Percentiles rank a stretch among this genome's conserved stretches.
Evolutionary conservation across 2,329 filamentous ascomycete species (phyloP).

Genomic region (Trichoderma brevicompactum): DNA sequence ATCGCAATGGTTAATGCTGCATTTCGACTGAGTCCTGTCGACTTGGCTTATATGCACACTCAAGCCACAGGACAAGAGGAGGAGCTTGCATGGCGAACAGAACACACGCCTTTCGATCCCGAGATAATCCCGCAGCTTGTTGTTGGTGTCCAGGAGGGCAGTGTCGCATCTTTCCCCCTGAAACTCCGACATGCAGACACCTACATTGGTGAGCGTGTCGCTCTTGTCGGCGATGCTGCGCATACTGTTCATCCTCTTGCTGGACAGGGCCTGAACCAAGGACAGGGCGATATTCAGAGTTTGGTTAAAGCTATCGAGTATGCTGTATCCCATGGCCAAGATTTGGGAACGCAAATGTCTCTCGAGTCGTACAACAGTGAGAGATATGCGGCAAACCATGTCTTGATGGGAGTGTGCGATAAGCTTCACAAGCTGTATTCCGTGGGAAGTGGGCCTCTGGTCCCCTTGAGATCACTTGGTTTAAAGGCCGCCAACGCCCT

Average conservation of each 20-base stretch:
- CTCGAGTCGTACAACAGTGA: conserved; percentile 82
- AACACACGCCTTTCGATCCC: conserved; percentile 65
- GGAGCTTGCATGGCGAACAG: conserved; percentile 83
- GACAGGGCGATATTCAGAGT: conserved; percentile 84
- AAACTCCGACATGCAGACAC: conserved; percentile 92
- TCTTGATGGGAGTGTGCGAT: conserved; percentile 79
- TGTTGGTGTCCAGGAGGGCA: conserved; percentile 74
- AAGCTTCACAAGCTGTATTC: conserved; percentile 92
- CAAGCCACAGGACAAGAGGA: conserved; percentile 62
- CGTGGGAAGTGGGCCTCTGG: conserved; percentile 76
- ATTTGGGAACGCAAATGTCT: conserved; percentile 77
- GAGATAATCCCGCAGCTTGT: conserved; percentile 67
- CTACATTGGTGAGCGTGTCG: conserved; percentile 88
- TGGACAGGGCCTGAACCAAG: conserved; percentile 92
- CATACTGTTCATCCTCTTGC: conserved; percentile 95
- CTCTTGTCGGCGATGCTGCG: conserved; percentile 90
- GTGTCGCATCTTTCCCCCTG: conserved; percentile 86
- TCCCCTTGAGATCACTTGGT: conserved; percentile 77
- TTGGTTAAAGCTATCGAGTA: conserved; percentile 75
- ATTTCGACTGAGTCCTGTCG: conserved; percentile 78
- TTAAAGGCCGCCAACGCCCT: conserved; percentile 76
- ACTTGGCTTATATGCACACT: conserved; percentile 82
- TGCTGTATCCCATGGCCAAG: conserved; percentile 81
- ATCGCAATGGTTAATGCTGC: conserved; percentile 89
- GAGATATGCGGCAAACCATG: conserved; percentile 80